Conservation (phyloP, 495 filamentous ascomycete genomes). For the Chaetomium tenue region DNA sequence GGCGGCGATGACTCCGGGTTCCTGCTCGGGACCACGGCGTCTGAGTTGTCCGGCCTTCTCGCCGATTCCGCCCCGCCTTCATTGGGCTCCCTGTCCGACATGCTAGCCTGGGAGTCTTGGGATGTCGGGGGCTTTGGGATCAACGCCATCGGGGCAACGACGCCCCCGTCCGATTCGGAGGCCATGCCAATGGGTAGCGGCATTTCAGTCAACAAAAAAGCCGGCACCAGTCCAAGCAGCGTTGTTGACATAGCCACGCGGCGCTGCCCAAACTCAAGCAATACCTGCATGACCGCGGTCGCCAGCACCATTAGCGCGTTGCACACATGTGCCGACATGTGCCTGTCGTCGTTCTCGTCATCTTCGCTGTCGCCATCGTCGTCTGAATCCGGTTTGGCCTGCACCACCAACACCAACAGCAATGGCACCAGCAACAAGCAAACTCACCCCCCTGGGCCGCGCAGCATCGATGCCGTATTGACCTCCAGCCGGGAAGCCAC, state of each 20-base stretch:
- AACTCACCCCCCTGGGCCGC: background rate
- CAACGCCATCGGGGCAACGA: background rate
- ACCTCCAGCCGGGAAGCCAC: background rate
- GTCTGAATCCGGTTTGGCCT: background rate
- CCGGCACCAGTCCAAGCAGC: background rate
- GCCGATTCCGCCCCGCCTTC: background rate
- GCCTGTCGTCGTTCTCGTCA: background rate
- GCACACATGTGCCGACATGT: background rate
- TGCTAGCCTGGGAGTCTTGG: background rate
- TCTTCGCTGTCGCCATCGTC: background rate
- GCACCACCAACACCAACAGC: background rate
- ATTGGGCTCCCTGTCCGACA: background rate
- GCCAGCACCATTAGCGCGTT: background rate
- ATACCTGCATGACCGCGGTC: background rate
- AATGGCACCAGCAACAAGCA: background rate
- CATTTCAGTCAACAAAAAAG: background rate
- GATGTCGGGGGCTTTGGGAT: background rate
- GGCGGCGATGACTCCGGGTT: background rate
- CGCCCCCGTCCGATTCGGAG: background rate
- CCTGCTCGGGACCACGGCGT: background rate
- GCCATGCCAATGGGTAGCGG: background rate
- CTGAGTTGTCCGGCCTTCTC: background rate
- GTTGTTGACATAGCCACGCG: background rate
- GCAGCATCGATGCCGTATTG: background rate
- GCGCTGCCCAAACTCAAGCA: background rate